phyloP scores from a whole-genome alignment of 164 flowering plant species.

The Vitis cinerea region DNA sequence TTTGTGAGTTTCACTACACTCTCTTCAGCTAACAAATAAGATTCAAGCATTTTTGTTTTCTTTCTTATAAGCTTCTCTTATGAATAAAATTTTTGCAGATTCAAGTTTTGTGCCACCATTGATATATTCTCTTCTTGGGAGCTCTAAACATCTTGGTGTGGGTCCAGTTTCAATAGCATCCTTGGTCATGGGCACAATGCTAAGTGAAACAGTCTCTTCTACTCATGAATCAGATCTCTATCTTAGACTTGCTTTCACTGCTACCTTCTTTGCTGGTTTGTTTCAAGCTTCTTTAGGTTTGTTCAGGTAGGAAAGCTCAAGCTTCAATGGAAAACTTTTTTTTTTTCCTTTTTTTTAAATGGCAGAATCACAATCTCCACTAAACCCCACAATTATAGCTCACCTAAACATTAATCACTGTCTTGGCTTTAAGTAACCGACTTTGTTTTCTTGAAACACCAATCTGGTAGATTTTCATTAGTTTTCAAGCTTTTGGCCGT shows the following conservation, averaged over 20 bases:
- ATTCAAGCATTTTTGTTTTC: too few species aligned
- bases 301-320: constrained; percentile 35
- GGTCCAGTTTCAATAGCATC: constrained; percentile 74
- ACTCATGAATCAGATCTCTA: constrained; percentile 39
- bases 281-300: constrained; percentile 59
- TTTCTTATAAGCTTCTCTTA: too few species aligned
- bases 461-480: too few species aligned
- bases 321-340: too few species aligned
- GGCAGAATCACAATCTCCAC: too few species aligned
- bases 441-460: too few species aligned
- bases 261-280: constrained; percentile 62
- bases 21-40: too few species aligned
- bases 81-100: constrained; percentile 30
- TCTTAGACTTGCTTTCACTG: constrained; percentile 58
- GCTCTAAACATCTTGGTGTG: constrained; percentile 58
- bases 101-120: constrained; percentile 72
- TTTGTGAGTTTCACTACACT: constrained; percentile 38
- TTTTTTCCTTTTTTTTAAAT: too few species aligned
- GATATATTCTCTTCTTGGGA: constrained; percentile 59
- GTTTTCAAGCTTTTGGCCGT: too few species aligned
- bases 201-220: constrained; percentile 41
- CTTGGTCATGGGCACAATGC: constrained; percentile 60
- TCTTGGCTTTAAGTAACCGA: too few species aligned
- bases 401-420: too few species aligned
- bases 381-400: too few species aligned